Evolutionary conservation across 495 filamentous ascomycete species (phyloP), one percentile per base, ranked within the genome.

Genomic region (Talaromyces trachyspermus): DNA sequence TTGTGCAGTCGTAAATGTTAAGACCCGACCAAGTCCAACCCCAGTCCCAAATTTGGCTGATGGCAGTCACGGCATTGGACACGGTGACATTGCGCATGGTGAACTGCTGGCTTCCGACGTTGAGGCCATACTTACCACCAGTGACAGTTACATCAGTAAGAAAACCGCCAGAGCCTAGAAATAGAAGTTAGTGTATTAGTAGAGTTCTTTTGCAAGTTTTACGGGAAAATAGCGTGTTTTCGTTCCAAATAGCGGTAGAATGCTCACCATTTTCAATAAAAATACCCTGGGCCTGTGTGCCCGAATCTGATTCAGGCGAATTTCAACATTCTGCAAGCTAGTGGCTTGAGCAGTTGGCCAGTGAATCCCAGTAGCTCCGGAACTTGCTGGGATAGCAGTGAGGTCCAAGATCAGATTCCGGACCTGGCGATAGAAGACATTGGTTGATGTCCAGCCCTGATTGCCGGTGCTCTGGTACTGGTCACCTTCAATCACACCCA

Each of bases 81-180:
- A 91, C 85, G 9, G 64, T 72, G 17, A 92, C 26, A 58, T 89
- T 87, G 23, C 83, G 74, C 71, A 84, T 85, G 0, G 86, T 89
- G 48, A 83, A 92, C 59, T 91, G 87, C 63, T 91, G 86, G 54
- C 86, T 89, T 12, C 86, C 86, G 48, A 88, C 56, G 30, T 72
- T 72, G 17, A 75, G 71, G 26, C 79, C 87, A 27, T 76, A 71
- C 0, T 70, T 63, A n/a, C 88, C 88, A 44, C 88, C 88, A 46
- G 80, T 79, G 63, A 89, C 89, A 8, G 76, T 56, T 7, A 82
- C 57, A 50, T 80, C 75, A 32, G 57, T 63, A 59, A 89, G 65
- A 50, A 88, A 86, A 7, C 85, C 85, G 9, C 80, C 86, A 44
- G 83, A 87, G 8, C 86, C 83, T 62, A 25, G 11, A 30, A 10